These are phyloP conservation scores for Coniferiporia weirii DNA, from an alignment of 1,284 basidiomycete genomes.

Conservation along the genomic window DNA sequence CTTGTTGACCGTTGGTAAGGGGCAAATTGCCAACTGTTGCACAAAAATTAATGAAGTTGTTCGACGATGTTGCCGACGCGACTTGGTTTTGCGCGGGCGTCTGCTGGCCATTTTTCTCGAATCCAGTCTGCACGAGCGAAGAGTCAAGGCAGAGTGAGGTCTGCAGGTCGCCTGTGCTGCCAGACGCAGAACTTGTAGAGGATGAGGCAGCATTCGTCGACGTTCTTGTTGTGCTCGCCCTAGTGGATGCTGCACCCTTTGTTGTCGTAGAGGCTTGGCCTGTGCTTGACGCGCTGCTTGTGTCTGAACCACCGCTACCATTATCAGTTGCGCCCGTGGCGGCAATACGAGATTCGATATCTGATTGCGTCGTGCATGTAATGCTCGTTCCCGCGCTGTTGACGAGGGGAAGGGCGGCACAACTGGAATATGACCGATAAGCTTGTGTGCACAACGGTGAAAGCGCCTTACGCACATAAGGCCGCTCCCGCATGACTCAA, in stretches of 20 bases:
- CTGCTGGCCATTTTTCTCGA: constrained; percentile 42
- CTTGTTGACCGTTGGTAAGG: constrained; percentile 43
- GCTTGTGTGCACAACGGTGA: background rate
- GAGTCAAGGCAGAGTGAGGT: constrained; percentile 36
- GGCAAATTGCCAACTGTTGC: constrained; percentile 30
- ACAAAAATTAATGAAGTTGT: constrained; percentile 56
- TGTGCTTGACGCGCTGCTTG: constrained; percentile 3
- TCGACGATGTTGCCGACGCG: constrained; percentile 42
- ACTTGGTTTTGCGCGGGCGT: constrained; percentile 32
- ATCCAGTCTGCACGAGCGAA: constrained; percentile 39
- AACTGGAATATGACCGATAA: constrained; percentile 22
- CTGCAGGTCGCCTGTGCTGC: constrained; percentile 25
- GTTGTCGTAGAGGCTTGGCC: constrained; percentile 3
- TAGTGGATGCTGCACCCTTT: too few species aligned
- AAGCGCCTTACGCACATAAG: constrained; percentile 35
- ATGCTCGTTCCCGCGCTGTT: constrained; percentile 42
- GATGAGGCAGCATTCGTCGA: constrained; percentile 6
- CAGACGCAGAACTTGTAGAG: background rate
- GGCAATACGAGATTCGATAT: constrained; percentile 35
- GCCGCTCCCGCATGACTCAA: constrained; percentile 30
- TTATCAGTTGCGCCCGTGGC: constrained; percentile 33
- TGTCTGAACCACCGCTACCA: background rate
- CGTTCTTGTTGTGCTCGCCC: constrained; percentile 3
- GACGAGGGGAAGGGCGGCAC: constrained; percentile 44
- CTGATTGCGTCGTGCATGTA: constrained; percentile 40